These are phyloP conservation scores for Pistacia vera DNA, from an alignment of 345 rosid species.

Conservation along the genomic window DNA sequence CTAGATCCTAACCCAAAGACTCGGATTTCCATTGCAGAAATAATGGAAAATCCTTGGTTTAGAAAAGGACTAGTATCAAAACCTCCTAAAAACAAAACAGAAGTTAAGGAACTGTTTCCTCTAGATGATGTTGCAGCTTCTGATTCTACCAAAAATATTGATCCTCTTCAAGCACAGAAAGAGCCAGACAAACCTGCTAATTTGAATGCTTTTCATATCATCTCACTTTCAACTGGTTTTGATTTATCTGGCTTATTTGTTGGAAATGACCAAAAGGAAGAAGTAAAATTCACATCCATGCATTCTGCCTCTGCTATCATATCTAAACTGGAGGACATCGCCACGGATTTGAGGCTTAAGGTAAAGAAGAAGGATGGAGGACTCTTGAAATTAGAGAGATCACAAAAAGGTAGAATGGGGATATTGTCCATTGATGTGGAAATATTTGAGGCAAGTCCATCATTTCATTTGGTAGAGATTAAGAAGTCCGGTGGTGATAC, in stretches of 20 bases:
- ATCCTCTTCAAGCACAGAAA: conserved; percentile 8
- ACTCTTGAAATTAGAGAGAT: conserved; percentile 34
- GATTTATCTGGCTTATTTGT: conserved; percentile 49
- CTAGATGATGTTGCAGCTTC: not conserved
- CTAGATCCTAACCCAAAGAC: conserved; percentile 38
- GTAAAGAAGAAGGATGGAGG: conserved; percentile 36
- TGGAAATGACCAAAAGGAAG: conserved; percentile 40
- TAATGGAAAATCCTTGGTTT: conserved; percentile 44
- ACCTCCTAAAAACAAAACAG: conserved; percentile 2
- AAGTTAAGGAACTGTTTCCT: conserved; percentile 7
- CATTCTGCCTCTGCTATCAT: conserved; percentile 27
- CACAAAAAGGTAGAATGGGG: conserved; percentile 37
- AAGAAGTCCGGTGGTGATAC: conserved; percentile 40
- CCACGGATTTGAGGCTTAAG: conserved; percentile 34
- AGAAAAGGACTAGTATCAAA: conserved; percentile 24
- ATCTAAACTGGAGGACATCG: conserved; percentile 37
- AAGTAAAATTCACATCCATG: conserved; percentile 35
- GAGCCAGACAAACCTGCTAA: conserved; percentile 21
- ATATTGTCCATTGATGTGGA: conserved; percentile 36
- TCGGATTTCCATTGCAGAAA: conserved; percentile 36
- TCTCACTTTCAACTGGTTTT: conserved; percentile 42
- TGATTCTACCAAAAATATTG: conserved; percentile 13
- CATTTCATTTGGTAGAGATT: conserved; percentile 44
- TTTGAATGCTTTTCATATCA: conserved; percentile 47
- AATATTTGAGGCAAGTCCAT: conserved; percentile 42